Percentiles rank a stretch among this genome's conserved stretches.
Evolutionary conservation across 208 protist species (phyloP).

Genomic region (Trichomonas vaginalis): DNA sequence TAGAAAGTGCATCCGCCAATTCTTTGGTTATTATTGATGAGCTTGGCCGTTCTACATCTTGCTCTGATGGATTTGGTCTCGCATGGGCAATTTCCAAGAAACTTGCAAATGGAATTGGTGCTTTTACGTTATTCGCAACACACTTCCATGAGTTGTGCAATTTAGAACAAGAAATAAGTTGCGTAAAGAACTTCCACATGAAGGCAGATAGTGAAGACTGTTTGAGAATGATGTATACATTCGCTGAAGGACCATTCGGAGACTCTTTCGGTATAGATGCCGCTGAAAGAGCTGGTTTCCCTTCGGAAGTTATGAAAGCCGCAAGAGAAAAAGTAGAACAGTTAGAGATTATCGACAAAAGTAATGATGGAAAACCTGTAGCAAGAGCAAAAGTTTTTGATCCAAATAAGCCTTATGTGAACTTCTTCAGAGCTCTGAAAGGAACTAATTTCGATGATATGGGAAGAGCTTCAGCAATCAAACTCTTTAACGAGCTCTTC

Average conservation of each 20-base stretch:
- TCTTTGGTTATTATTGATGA: slow-evolving; percentile 96
- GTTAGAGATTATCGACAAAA: slow-evolving; percentile 13
- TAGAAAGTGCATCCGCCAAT: slow-evolving; percentile 60
- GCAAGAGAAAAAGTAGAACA: slow-evolving; percentile 27
- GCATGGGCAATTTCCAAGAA: slow-evolving; percentile 90
- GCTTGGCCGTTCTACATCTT: slow-evolving; percentile 91
- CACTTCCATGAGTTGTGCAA: slow-evolving; percentile 98
- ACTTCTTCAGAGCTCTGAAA: neutral
- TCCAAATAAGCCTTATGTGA: neutral
- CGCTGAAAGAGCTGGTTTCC: slow-evolving; percentile 59
- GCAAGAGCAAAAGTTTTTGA: neutral
- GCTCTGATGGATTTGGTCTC: slow-evolving; percentile 96
- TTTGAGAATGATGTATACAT: slow-evolving; percentile 44
- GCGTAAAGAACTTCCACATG: slow-evolving; percentile 17
- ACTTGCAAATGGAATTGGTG: slow-evolving; percentile 29
- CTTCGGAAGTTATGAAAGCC: slow-evolving; percentile 32
- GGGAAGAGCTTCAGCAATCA: neutral
- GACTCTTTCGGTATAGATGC: slow-evolving; percentile 66
- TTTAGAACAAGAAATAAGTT: slow-evolving; percentile 37
- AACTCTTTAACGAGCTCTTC: neutral
- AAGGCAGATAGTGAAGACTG: slow-evolving; percentile 21
- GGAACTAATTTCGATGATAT: neutral
- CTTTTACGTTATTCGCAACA: slow-evolving; percentile 79
- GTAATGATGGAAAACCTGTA: neutral
- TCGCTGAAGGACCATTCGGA: slow-evolving; percentile 44